A percentile compares a stretch with the other conserved stretches of the same genome.
These are phyloP conservation scores for Dactylonectria estremocensis DNA, from an alignment of 2,329 filamentous ascomycete species.

Conservation along the genomic window DNA sequence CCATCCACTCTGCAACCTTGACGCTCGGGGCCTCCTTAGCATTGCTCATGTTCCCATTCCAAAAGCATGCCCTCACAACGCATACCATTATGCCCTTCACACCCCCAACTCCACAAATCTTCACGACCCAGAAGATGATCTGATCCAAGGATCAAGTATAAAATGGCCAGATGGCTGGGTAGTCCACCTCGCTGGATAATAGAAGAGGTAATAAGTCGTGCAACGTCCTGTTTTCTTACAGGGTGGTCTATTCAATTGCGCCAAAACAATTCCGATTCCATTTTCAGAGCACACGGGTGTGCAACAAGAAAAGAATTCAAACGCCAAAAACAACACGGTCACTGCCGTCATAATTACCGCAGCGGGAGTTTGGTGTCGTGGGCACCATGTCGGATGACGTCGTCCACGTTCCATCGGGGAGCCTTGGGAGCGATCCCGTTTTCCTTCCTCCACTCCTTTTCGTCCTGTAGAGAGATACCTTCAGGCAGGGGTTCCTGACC, in stretches of 20 bases:
- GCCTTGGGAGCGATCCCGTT: slow-evolving; percentile 79
- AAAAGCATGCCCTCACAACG: slow-evolving; percentile 31
- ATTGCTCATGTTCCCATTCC: slow-evolving; percentile 44
- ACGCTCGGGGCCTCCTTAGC: slow-evolving; percentile 32
- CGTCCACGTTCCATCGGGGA: slow-evolving; percentile 88
- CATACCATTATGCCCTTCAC: slow-evolving; percentile 32
- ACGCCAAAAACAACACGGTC: slow-evolving; percentile 45
- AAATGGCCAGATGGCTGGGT: slow-evolving; percentile 28
- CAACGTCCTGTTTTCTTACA: slow-evolving; percentile 42
- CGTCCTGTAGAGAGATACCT: slow-evolving; percentile 79
- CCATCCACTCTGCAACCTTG: slow-evolving; percentile 27
- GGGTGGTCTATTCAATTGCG: slow-evolving; percentile 44
- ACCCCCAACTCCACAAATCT: slow-evolving; percentile 42
- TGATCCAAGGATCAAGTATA: slow-evolving; percentile 22
- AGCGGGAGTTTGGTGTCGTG: slow-evolving; percentile 82
- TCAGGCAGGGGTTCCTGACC: slow-evolving; percentile 84
- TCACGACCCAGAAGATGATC: slow-evolving; percentile 10
- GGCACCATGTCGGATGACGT: slow-evolving; percentile 82
- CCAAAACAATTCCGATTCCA: slow-evolving; percentile 40
- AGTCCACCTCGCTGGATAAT: slow-evolving; percentile 30
- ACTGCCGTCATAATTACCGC: slow-evolving; percentile 62
- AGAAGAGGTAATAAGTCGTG: slow-evolving; percentile 41
- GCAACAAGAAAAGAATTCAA: slow-evolving; percentile 42
- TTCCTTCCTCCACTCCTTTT: slow-evolving; percentile 76
- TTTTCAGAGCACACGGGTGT: slow-evolving; percentile 31